A percentile compares a stretch with the other conserved stretches of the same genome.
Evolutionary conservation across 2,329 filamentous ascomycete species (phyloP).

Genomic region (Fusarium sp.): DNA sequence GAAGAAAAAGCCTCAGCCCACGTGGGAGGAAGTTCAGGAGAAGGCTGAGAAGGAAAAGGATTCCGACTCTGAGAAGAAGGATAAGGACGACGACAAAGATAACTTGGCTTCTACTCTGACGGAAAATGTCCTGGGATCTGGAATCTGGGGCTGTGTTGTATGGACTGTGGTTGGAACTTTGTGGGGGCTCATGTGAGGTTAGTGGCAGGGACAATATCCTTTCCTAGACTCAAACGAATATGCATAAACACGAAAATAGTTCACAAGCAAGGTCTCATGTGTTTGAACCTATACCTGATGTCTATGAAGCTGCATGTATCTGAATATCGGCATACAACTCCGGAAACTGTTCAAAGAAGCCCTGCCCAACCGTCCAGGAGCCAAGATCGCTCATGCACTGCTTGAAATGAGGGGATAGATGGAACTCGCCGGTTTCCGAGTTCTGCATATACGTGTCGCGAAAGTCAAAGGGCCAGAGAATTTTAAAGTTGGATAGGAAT

Average conservation of each 20-base stretch:
- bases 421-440: background rate
- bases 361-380: background rate
- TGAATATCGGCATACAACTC: background rate
- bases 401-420: background rate
- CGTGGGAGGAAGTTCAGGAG: background rate
- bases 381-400: background rate
- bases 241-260: rapidly evolving
- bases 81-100: background rate
- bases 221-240: background rate
- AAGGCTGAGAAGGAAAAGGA: background rate
- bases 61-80: too few relatives aligned
- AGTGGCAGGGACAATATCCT: background rate
- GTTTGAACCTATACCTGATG: background rate
- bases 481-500: background rate
- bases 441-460: background rate
- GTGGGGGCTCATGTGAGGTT: background rate
- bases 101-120: background rate
- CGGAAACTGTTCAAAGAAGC: background rate
- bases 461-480: background rate
- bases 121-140: background rate
- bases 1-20: background rate
- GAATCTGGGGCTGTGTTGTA: background rate
- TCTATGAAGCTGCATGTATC: background rate
- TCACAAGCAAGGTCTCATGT: rapidly evolving
- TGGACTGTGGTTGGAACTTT: background rate